Conservation (phyloP, 495 filamentous ascomycete genomes). For the Barbatosphaeria neglecta region DNA sequence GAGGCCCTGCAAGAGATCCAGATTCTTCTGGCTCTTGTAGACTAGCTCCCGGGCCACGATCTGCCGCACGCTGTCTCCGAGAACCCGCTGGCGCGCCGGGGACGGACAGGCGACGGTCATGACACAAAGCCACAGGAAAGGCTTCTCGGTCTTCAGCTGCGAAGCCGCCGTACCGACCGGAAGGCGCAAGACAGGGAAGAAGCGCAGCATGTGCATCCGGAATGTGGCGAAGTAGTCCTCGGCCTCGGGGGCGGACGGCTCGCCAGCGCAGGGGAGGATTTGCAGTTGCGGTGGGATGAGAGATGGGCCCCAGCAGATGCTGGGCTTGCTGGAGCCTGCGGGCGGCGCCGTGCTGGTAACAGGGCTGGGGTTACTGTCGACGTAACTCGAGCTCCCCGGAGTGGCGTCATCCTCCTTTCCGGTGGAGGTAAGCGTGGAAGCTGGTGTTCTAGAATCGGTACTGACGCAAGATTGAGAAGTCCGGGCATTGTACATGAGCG, state of each 20-base stretch:
- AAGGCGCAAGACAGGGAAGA: slow-evolving; percentile 19
- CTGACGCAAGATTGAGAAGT: background rate
- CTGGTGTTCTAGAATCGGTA: no score
- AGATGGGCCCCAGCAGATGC: background rate
- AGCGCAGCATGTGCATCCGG: slow-evolving; percentile 7
- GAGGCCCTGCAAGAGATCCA: slow-evolving; percentile 42
- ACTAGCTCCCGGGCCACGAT: slow-evolving; percentile 32
- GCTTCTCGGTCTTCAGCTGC: slow-evolving; percentile 30
- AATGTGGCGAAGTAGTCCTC: slow-evolving; percentile 10
- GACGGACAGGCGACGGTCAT: slow-evolving; percentile 27
- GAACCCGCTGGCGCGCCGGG: slow-evolving; percentile 18
- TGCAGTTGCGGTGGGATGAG: background rate
- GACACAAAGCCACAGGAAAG: slow-evolving; percentile 43
- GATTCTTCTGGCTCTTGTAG: slow-evolving; percentile 26
- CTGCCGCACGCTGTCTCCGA: slow-evolving; percentile 27
- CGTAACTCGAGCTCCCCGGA: background rate
- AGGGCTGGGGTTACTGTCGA: background rate
- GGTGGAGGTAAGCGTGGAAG: no score
- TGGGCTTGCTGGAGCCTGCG: background rate
- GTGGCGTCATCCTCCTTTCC: no score
- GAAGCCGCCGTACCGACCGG: slow-evolving; percentile 26
- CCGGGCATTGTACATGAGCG: background rate
- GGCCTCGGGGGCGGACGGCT: slow-evolving; percentile 5
- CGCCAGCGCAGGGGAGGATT: background rate
- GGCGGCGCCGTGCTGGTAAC: background rate